These are phyloP conservation scores for Tuber borchii DNA, from an alignment of 495 filamentous ascomycete genomes.

Conservation along the genomic window DNA sequence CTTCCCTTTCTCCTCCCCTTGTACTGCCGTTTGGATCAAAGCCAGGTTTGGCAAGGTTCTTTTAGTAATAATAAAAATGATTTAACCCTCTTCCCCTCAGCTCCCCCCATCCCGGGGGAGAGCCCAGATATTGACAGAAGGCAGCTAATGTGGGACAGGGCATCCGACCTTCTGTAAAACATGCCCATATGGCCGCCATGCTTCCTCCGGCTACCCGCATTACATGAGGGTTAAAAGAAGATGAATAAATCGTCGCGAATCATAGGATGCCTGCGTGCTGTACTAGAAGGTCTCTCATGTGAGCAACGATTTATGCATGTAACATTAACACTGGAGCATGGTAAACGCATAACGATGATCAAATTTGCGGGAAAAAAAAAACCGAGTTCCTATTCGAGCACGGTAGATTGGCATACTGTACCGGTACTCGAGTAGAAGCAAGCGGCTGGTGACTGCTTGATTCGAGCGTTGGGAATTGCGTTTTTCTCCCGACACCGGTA, in stretches of 20 bases:
- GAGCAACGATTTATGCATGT: slow-evolving; percentile 15
- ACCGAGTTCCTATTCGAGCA: neutral
- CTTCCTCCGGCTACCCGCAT: slow-evolving; percentile 1
- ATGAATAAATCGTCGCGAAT: neutral
- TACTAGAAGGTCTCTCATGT: neutral
- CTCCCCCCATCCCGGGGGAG: neutral
- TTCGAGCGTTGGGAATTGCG: neutral
- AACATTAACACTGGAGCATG: neutral
- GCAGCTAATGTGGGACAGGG: neutral
- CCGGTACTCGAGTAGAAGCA: too few relatives aligned
- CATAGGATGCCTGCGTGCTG: neutral
- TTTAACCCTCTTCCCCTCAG: neutral
- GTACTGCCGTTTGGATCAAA: too few relatives aligned
- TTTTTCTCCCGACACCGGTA: neutral
- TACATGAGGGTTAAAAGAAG: neutral
- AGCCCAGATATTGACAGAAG: neutral
- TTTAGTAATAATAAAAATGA: too few relatives aligned
- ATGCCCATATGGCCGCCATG: neutral
- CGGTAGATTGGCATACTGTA: neutral
- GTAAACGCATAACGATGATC: neutral
- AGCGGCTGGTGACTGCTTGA: neutral
- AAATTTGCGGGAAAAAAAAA: neutral
- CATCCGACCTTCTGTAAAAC: neutral
- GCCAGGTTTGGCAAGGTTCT: too few relatives aligned
- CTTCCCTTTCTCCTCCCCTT: neutral